Evolutionary conservation across 1,284 basidiomycete genomes (phyloP).

Genomic region (Apiotrichum akiyoshidainum): DNA sequence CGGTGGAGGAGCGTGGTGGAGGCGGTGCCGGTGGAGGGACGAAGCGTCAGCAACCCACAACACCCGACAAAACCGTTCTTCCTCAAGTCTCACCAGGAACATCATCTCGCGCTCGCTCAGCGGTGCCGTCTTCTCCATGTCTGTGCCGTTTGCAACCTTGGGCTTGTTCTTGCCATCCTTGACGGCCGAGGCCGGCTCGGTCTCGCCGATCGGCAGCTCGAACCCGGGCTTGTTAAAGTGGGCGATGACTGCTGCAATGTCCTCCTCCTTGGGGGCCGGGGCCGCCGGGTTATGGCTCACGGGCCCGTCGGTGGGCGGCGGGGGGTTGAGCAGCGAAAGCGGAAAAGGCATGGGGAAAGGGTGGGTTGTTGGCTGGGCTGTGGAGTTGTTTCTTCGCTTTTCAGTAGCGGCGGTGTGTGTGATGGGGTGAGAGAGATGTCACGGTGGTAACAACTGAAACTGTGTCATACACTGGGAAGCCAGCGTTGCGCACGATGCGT

Average conservation of each 20-base stretch:
- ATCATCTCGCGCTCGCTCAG: constrained; percentile 43
- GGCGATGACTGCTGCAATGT: constrained; percentile 16
- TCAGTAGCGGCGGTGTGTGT: background rate
- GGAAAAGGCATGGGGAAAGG: constrained; percentile 8
- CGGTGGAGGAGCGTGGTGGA: no score
- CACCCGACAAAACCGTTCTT: background rate
- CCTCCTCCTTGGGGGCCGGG: background rate
- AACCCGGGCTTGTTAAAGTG: constrained; percentile 31
- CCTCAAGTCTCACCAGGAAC: constrained; percentile 40
- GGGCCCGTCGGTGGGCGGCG: background rate
- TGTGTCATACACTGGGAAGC: no score
- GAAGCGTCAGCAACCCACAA: no score
- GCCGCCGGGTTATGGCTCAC: background rate
- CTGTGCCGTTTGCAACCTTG: background rate
- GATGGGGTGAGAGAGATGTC: background rate
- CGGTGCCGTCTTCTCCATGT: constrained; percentile 7
- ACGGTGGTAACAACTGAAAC: no score
- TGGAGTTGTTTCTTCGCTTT: no score
- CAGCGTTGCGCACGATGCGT: no score
- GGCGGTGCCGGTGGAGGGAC: no score
- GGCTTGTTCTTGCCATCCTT: background rate
- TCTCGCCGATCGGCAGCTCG: constrained; percentile 24
- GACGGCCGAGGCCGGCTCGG: background rate
- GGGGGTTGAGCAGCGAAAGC: constrained; percentile 1
- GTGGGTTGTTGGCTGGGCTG: background rate